Evolutionary conservation across 768 basidiomycete genomes (phyloP).

Genomic region (Astraeus odoratus): DNA sequence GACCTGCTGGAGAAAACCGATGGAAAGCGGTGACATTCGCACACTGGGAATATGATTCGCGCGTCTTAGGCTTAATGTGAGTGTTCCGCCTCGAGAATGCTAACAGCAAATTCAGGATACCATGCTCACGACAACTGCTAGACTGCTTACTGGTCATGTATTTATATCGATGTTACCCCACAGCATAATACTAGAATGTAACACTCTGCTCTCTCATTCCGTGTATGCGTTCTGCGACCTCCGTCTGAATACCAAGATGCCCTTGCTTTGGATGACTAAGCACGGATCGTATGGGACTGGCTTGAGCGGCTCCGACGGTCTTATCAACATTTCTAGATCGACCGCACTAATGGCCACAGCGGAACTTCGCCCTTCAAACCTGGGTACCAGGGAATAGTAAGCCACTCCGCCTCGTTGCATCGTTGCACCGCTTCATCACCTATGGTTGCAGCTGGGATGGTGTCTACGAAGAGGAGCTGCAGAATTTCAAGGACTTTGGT

Average conservation of each 20-base stretch:
- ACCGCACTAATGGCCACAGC: constrained; percentile 24
- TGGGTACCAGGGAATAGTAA: constrained; percentile 78
- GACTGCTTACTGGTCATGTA: constrained; percentile 14
- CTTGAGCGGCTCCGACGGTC: too few species aligned
- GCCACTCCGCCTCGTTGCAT: constrained; percentile 16
- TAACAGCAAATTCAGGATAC: too few species aligned
- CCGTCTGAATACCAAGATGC: too few species aligned
- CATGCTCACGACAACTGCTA: constrained; percentile 2
- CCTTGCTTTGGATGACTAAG: neutral
- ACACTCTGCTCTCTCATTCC: constrained; percentile 8
- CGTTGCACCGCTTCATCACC: neutral
- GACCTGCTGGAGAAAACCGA: constrained; percentile 83
- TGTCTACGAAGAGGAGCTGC: constrained; percentile 65
- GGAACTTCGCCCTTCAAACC: constrained; percentile 61
- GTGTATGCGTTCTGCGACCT: neutral
- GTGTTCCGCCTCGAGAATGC: too few species aligned
- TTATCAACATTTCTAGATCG: too few species aligned
- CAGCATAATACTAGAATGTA: constrained; percentile 14
- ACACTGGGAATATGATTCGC: too few species aligned
- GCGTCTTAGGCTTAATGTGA: constrained; percentile 5
- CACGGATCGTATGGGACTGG: too few species aligned
- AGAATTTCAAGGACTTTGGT: constrained; percentile 67
- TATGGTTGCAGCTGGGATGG: constrained; percentile 58
- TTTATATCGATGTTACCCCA: constrained; percentile 10
- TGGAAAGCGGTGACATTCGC: constrained; percentile 37